These are phyloP conservation scores for Ensete ventricosum DNA, from an alignment of 176 grass and related monocot genomes.

Conservation along the genomic window DNA sequence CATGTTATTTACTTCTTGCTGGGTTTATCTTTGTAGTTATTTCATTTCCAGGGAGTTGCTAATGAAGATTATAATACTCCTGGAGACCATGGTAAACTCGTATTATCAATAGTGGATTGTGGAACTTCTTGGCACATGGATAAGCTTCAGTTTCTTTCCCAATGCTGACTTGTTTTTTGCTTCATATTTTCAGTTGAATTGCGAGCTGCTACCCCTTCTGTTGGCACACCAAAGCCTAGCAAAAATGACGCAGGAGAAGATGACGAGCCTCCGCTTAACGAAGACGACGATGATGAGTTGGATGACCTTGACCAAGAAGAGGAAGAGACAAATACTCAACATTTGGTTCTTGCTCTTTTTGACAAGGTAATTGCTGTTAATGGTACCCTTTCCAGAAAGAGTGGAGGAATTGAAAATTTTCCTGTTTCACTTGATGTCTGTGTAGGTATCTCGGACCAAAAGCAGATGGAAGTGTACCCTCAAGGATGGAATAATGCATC, in stretches of 20 bases:
- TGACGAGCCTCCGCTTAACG: slow-evolving; percentile 66
- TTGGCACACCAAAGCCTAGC: slow-evolving; percentile 44
- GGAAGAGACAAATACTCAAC: slow-evolving; percentile 62
- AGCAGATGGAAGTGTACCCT: slow-evolving; percentile 77
- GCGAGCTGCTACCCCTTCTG: slow-evolving; percentile 45
- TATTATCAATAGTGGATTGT: slow-evolving; percentile 5
- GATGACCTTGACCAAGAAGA: slow-evolving; percentile 57
- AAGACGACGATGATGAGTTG: slow-evolving; percentile 53
- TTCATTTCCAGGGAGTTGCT: slow-evolving; percentile 47
- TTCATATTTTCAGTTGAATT: slow-evolving; percentile 37
- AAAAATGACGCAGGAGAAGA: slow-evolving; percentile 43
- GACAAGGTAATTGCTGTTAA: slow-evolving; percentile 47
- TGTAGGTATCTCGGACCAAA: slow-evolving; percentile 70
- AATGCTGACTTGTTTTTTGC: not conserved
- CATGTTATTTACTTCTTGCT: slow-evolving; percentile 7
- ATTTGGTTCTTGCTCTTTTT: slow-evolving; percentile 70
- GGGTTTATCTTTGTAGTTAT: slow-evolving; percentile 36
- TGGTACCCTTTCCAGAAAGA: not conserved
- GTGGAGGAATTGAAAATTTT: slow-evolving; percentile 5
- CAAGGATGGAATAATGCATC: slow-evolving; percentile 82
- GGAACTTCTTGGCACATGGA: not conserved
- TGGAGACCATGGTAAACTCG: slow-evolving; percentile 45
- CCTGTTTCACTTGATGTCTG: not conserved
- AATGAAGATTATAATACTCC: slow-evolving; percentile 75
- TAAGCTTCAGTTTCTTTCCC: not conserved